Percentiles rank a stretch among this genome's conserved stretches.
These are phyloP conservation scores for Schizochytrium sp. DNA, from an alignment of 108 stramenopile species.

Conservation along the genomic window DNA sequence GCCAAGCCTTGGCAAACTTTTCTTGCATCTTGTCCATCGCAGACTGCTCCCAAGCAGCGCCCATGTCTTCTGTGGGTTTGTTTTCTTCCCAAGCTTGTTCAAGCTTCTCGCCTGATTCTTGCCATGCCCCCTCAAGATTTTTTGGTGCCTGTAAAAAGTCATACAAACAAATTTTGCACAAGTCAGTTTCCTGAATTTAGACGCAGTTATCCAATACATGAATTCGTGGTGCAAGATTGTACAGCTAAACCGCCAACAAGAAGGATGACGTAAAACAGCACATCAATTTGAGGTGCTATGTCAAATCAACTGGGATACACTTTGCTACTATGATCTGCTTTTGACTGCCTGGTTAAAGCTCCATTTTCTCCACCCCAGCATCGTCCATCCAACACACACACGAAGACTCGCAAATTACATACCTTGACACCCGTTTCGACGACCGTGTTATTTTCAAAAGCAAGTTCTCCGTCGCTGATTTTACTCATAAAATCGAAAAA, in stretches of 20 bases:
- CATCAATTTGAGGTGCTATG: too few relatives aligned
- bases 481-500: slow-evolving; percentile 47
- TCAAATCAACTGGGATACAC: too few relatives aligned
- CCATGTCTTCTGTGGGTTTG: not conserved
- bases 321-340: not conserved
- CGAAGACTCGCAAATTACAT: not conserved
- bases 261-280: too few relatives aligned
- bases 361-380: too few relatives aligned
- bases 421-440: slow-evolving; percentile 54
- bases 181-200: not conserved
- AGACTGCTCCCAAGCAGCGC: not conserved
- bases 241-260: too few relatives aligned
- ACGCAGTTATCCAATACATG: too few relatives aligned
- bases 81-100: slow-evolving; percentile 32
- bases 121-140: slow-evolving; percentile 42
- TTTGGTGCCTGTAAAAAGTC: not conserved
- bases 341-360: not conserved
- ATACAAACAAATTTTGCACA: not conserved
- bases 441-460: slow-evolving; percentile 26
- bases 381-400: too few relatives aligned
- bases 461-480: slow-evolving; percentile 56
- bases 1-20: slow-evolving; percentile 54
- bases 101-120: slow-evolving; percentile 8
- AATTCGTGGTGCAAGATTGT: too few relatives aligned
- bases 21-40: slow-evolving; percentile 40